Evolutionary conservation across 1,284 basidiomycete species (phyloP), one percentile per base, ranked within the genome.

Genomic region (Sparassis latifolia): DNA sequence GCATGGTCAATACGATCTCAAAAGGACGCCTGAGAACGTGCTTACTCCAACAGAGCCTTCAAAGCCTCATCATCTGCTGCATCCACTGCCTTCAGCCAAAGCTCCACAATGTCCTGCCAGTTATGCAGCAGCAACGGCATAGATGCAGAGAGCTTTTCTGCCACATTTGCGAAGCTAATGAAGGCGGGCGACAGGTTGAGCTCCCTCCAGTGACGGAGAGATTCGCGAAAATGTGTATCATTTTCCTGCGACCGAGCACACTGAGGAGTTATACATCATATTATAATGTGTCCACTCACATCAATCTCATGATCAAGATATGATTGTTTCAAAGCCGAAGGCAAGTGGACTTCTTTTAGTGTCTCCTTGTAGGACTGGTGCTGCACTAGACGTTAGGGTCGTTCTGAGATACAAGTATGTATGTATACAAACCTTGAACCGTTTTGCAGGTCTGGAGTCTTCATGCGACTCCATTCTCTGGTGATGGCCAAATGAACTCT

Each of bases 41-140:
- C 82, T 54, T 62, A 90, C 89, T 90, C 85, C 12, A 91, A 73
- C 31, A 91, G 68, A 30, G 83, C 77, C 51, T 73, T 75, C 52
- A 87, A 59, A 0, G 79, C 84, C 61, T 90, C 86, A 53, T 87
- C 82, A 57, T 89, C 81, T 7, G 84, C 74, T 10, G 59, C 60
- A 40, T 76, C 72, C 37, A 86, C 60, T 0, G 79, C 77, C 6
- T 62, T 68, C 10, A 77, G 58, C 89, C 89, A 91, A 2, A 82
- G 55, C 0, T 74, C 69, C 9, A 83, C 69, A 3, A 94, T 75
- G 10, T 84, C 75, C 49, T 73, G 71, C 77, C 88, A 88, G 63
- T 94, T 88, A 60, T 89, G 86, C 7, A 96, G 70, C 2, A 92
- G 79, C 44, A 93, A 72, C 0, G 92, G 84, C 72, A 95, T 81